A percentile compares a stretch with the other conserved stretches of the same genome.
Evolutionary conservation across 495 filamentous ascomycete species (phyloP).

Genomic region (Neurospora sp.): DNA sequence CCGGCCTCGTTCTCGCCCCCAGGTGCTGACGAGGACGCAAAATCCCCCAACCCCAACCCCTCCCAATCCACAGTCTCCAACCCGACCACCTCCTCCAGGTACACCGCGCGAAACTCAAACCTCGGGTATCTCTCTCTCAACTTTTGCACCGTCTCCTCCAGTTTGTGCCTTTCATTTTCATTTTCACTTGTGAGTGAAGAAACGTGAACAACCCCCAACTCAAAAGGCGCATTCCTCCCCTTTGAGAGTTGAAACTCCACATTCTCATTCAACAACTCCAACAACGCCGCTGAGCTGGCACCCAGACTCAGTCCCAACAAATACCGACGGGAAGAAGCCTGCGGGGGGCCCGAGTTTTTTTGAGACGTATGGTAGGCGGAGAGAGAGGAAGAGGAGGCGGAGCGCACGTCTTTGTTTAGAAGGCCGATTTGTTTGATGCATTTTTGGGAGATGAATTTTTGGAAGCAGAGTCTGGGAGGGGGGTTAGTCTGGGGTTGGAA

Average conservation of each 20-base stretch:
- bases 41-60: background rate
- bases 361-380: constrained; percentile 4
- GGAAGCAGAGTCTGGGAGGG: constrained; percentile 57
- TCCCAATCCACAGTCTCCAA: constrained; percentile 30
- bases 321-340: constrained; percentile 37
- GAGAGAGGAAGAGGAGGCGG: constrained; percentile 31
- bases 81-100: constrained; percentile 47
- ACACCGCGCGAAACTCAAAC: constrained; percentile 43
- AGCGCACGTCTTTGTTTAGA: constrained; percentile 31
- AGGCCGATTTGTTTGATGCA: constrained; percentile 66
- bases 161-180: no score
- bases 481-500: constrained; percentile 10
- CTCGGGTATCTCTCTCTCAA: constrained; percentile 51
- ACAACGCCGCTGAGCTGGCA: constrained; percentile 63
- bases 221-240: constrained; percentile 48
- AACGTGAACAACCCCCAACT: constrained; percentile 57
- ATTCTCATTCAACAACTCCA: constrained; percentile 65
- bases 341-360: constrained; percentile 15
- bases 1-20: no score
- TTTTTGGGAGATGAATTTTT: constrained; percentile 63
- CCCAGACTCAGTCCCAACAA: constrained; percentile 78
- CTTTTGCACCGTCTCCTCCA: no score
- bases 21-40: no score
- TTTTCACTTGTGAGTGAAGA: no score
- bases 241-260: constrained; percentile 47